Base-by-base conservation (phyloP, 1,284 basidiomycete genomes). In the Ustilago xerochloae region DNA sequence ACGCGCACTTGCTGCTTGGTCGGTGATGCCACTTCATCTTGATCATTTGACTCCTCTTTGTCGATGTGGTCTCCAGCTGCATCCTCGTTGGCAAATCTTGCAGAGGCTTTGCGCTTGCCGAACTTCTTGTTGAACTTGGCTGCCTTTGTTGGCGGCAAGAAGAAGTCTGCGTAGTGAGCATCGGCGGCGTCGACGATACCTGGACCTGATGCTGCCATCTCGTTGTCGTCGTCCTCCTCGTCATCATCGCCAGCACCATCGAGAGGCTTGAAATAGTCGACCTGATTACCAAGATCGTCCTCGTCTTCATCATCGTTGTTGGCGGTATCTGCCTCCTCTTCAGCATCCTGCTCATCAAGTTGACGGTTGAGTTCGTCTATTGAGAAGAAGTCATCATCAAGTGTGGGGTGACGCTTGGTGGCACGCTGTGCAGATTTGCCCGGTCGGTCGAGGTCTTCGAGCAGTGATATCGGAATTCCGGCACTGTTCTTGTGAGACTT, bases 351-450 rank as follows among this genome's bases (percentile, higher is more conserved):
- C 75, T 89, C 90, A 84, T 93, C 92, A 2, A 92, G 92, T 85
- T 94, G 90, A 5, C 90, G 89, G 83, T 98, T 97, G 87, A 99
- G 98, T 22, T 90, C 88, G 57, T 90, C 90, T 58, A 98, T 89
- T 59, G 92, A 90, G 86, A 99, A 99, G 87, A 99, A 98, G 26
- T 88, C 90, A 84, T 98, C 96, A 85, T 98, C 92, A n/a, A 98
- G 88, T 48, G 88, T 89, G 6, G 90, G 87, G 71, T 90, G 88
- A 18, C 76, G 68, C 46, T 70, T 69, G 50, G 63, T 3, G 8
- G 53, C 47, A 32, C 61, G 74, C 49, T 45, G 55, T 4, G 51
- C 33, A 8, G 46, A 30, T 38, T 60, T 54, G 28, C 63, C 78
- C 9, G 72, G 67, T 36, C 73, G 75, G 33, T 81, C 79, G 20